Base-by-base conservation (phyloP, 306 rosid species). In the Castanea sativa region DNA sequence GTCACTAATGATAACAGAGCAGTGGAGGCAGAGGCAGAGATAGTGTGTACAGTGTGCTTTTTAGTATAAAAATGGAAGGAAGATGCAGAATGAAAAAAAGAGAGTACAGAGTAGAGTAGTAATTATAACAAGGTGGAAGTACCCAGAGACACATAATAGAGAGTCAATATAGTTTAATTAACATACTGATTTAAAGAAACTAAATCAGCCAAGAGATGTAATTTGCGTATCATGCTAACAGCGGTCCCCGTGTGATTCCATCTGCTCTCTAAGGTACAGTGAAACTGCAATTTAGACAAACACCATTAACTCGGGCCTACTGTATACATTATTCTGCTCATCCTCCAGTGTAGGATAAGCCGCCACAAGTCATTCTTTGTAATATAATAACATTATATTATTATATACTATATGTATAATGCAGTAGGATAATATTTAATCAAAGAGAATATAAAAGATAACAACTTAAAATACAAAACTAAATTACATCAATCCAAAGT, bases 261-360 rank as follows among this genome's bases (percentile, higher is more conserved):
- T 58, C 64, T 32, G 14, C 23, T n/a, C 4, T 8, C 45, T 65
- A 5, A 65, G 70, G 20, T 35, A 58, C 25, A 58, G 59, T 12
- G 2, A 52, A 78, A 63, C 69, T 43, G n/a, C 68, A 77, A 45
- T 61, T 82, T 73, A 88, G 59, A 88, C 64, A 33, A 91, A 89
- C 93, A 91, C 87, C 77, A 77, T 81, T 76, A 91, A 71, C 88
- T 91, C 93, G 0, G 93, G 91, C 77, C 91, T 80, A 35, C 83
- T 83, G 77, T 89, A 91, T 51, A 87, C 84, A 59, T 91, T 87
- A 77, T 68, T 80, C 1, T 91, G 90, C 78, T 90, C 96, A 52
- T 91, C 91, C 79, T 91, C 90, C 82, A 91, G 74, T 57, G 70
- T 51, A 6, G 96, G 96, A 80, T 91, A 89, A 9, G 93, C 87